These are phyloP conservation scores for Pichia sp. DNA, from an alignment of 1,139 yeast species.

Conservation along the genomic window DNA sequence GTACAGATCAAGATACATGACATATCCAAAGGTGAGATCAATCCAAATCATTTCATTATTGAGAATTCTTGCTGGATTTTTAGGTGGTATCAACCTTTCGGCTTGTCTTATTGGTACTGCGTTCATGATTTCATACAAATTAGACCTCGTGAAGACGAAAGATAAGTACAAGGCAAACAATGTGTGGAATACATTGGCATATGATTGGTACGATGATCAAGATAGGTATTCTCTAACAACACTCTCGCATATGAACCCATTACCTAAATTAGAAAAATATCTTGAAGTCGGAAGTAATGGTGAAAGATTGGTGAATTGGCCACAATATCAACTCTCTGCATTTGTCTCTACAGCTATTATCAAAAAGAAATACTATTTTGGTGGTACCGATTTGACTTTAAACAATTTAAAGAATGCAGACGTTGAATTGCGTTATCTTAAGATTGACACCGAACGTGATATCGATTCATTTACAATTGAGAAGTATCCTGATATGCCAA, in stretches of 20 bases:
- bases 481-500: conserved; percentile 10
- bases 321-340: conserved; percentile 22
- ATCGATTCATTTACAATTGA: conserved; percentile 19
- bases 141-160: conserved; percentile 30
- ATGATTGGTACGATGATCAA: conserved; percentile 38
- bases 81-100: conserved; percentile 35
- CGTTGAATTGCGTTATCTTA: conserved; percentile 25
- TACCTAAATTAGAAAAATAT: conserved; percentile 16
- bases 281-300: neutral
- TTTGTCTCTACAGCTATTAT: conserved; percentile 20
- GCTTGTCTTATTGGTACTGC: conserved; percentile 30
- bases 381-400: conserved; percentile 21
- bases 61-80: conserved; percentile 31
- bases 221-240: conserved; percentile 31
- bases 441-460: conserved; percentile 21
- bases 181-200: conserved; percentile 36
- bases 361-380: conserved; percentile 26
- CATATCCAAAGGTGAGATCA: conserved; percentile 32
- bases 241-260: conserved; percentile 14
- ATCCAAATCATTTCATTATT: conserved; percentile 34
- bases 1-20: conserved; percentile 35
- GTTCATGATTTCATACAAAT: conserved; percentile 32
- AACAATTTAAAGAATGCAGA: conserved; percentile 26
- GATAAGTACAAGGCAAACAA: conserved; percentile 13
- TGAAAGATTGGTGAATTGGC: conserved; percentile 22